A percentile compares a stretch with the other conserved stretches of the same genome.
phyloP scores from a whole-genome alignment of 768 basidiomycete species.

The Tremella yokohamensis region DNA sequence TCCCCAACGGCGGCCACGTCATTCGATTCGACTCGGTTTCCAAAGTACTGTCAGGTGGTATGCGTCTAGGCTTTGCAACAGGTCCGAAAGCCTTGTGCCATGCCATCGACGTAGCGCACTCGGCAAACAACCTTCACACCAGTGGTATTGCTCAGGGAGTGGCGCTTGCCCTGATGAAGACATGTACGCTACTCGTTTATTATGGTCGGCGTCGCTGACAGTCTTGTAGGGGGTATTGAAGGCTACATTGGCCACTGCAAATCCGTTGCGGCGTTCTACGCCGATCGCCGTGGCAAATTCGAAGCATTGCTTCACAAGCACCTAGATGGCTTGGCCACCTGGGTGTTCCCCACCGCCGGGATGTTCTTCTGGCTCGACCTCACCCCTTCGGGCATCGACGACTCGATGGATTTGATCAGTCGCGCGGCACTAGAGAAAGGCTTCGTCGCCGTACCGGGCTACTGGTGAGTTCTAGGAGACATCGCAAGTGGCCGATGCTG shows the following conservation, averaged over 20 bases:
- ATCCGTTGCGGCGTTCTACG: constrained; percentile 61
- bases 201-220: neutral
- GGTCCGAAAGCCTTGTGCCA: constrained; percentile 67
- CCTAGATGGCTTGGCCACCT: constrained; percentile 66
- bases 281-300: constrained; percentile 61
- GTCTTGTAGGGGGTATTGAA: constrained; percentile 67
- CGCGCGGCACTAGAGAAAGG: constrained; percentile 73
- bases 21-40: constrained; percentile 85
- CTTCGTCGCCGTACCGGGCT: constrained; percentile 83
- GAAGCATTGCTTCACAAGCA: constrained; percentile 70
- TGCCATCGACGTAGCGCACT: constrained; percentile 63
- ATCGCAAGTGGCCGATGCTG: constrained; percentile 2
- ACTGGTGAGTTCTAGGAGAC: constrained; percentile 33
- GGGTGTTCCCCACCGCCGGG: constrained; percentile 50
- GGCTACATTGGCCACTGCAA: constrained; percentile 69
- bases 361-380: constrained; percentile 76
- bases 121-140: constrained; percentile 54
- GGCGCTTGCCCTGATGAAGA: constrained; percentile 33
- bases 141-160: constrained; percentile 45
- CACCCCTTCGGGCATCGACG: constrained; percentile 55
- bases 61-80: constrained; percentile 63
- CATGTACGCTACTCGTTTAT: constrained; percentile 24
- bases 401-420: constrained; percentile 69
- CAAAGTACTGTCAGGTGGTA: constrained; percentile 60
- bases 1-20: constrained; percentile 67